Percentiles rank a stretch among this genome's conserved stretches.
phyloP scores from a whole-genome alignment of 352 stramenopile genomes.

The Phytophthora pisi region DNA sequence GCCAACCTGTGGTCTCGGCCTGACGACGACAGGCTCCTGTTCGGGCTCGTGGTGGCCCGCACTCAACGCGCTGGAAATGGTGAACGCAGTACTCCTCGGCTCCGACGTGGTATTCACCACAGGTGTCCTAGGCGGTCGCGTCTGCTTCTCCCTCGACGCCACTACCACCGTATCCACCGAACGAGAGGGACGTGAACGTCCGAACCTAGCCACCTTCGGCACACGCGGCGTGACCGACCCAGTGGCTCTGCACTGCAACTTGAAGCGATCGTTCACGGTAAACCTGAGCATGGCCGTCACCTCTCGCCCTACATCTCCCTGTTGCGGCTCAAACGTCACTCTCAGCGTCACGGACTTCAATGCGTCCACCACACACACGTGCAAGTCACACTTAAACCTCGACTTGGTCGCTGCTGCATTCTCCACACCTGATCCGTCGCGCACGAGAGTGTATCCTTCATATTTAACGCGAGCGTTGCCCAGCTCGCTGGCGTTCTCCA shows the following conservation, averaged over 20 bases:
- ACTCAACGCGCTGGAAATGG: conserved; percentile 9
- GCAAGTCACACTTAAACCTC: conserved; percentile 76
- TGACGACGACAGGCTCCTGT: conserved; percentile 20
- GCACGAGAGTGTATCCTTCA: conserved; percentile 61
- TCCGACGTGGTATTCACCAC: neutral
- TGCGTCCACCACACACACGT: conserved; percentile 71
- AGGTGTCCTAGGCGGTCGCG: conserved; percentile 9
- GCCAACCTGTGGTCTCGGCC: conserved; percentile 16
- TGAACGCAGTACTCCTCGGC: conserved; percentile 11
- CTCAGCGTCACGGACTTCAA: conserved; percentile 57
- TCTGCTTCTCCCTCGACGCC: conserved; percentile 5
- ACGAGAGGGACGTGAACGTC: conserved; percentile 8
- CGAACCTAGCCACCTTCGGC: conserved; percentile 33
- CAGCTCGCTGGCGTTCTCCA: conserved; percentile 65
- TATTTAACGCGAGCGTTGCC: conserved; percentile 73
- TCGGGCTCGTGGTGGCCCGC: conserved; percentile 18
- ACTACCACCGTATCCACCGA: conserved; percentile 11
- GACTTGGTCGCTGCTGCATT: conserved; percentile 14
- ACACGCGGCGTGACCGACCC: conserved; percentile 34
- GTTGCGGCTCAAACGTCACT: conserved; percentile 66
- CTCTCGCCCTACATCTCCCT: conserved; percentile 45
- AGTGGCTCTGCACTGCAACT: conserved; percentile 55
- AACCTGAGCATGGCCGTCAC: conserved; percentile 60
- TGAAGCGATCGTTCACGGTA: conserved; percentile 65
- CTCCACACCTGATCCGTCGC: conserved; percentile 3